Conservation (phyloP, 257 asterid species). For the Solanum phureja region DNA sequence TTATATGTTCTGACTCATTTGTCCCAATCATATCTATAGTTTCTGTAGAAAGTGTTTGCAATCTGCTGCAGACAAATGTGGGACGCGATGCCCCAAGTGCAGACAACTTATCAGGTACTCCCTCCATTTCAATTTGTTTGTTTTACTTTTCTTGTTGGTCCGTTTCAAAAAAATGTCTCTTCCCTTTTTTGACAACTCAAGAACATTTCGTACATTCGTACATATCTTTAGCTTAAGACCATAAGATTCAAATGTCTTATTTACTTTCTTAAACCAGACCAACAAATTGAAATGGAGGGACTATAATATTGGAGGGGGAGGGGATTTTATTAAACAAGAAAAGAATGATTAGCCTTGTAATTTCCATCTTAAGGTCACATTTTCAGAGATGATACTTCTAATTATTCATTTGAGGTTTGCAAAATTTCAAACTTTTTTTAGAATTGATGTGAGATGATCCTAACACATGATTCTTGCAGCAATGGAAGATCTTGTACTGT, state of each 20-base stretch:
- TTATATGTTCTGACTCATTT: background rate
- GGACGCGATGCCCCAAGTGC: slow-evolving; percentile 93
- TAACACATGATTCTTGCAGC: too few species aligned
- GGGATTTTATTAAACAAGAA: too few species aligned
- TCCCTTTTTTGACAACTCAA: background rate
- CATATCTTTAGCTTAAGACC: background rate
- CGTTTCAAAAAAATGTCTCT: background rate
- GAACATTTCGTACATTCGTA: background rate
- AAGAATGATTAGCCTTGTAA: too few species aligned
- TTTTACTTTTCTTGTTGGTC: background rate
- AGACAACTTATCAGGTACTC: slow-evolving; percentile 62
- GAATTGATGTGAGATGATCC: too few species aligned
- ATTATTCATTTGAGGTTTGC: too few species aligned
- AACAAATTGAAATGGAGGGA: background rate
- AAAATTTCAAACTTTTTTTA: too few species aligned
- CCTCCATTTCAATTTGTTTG: background rate
- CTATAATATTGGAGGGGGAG: background rate
- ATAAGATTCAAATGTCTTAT: background rate
- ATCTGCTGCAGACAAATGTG: slow-evolving; percentile 88
- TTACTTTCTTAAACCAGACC: background rate
- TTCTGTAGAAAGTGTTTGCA: slow-evolving; percentile 75
- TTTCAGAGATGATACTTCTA: too few species aligned
- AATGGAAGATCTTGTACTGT: too few species aligned
- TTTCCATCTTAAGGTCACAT: too few species aligned
- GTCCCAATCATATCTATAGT: slow-evolving; percentile 15